Conservation (phyloP, 768 basidiomycete genomes). For the Leccinum imitatum region DNA sequence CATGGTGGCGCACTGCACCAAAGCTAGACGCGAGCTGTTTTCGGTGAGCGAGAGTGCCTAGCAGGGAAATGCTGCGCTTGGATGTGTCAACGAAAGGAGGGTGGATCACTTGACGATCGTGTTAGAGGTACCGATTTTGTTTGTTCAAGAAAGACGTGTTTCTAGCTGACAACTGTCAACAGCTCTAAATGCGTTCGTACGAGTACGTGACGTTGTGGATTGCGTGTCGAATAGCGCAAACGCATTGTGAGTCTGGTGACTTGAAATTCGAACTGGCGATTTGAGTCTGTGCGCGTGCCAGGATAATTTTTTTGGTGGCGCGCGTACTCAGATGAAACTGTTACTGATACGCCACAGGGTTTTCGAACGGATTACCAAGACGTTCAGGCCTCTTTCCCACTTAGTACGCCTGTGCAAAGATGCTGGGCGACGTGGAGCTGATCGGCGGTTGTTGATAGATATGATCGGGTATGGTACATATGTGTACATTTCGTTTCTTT, state of each 20-base stretch:
- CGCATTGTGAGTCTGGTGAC: constrained; percentile 42
- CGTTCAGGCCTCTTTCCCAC: constrained; percentile 76
- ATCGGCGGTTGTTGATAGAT: constrained; percentile 73
- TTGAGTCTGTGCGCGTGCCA: constrained; percentile 47
- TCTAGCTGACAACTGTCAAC: neutral
- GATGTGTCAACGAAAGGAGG: constrained; percentile 86
- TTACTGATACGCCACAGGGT: constrained; percentile 51
- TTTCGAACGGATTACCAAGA: constrained; percentile 89
- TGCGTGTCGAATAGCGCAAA: constrained; percentile 85
- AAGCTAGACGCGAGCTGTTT: constrained; percentile 50
- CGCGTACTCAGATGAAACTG: neutral
- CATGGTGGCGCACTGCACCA: constrained; percentile 83
- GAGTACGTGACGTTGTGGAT: constrained; percentile 80
- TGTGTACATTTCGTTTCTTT: constrained; percentile 12
- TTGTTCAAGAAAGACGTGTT: too few relatives aligned
- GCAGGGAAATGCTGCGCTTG: constrained; percentile 53
- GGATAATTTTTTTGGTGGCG: neutral
- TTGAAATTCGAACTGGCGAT: constrained; percentile 83
- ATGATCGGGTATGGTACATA: constrained; percentile 56
- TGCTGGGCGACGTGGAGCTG: constrained; percentile 72
- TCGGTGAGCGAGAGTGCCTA: constrained; percentile 40
- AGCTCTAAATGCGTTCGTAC: too few relatives aligned
- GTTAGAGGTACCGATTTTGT: constrained; percentile 62
- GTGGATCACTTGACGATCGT: constrained; percentile 83
- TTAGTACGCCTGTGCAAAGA: constrained; percentile 83